Percentiles rank a stretch among this genome's conserved stretches.
These are phyloP conservation scores for Halophytophthora polymorphica DNA, from an alignment of 352 stramenopile species.

Conservation along the genomic window DNA sequence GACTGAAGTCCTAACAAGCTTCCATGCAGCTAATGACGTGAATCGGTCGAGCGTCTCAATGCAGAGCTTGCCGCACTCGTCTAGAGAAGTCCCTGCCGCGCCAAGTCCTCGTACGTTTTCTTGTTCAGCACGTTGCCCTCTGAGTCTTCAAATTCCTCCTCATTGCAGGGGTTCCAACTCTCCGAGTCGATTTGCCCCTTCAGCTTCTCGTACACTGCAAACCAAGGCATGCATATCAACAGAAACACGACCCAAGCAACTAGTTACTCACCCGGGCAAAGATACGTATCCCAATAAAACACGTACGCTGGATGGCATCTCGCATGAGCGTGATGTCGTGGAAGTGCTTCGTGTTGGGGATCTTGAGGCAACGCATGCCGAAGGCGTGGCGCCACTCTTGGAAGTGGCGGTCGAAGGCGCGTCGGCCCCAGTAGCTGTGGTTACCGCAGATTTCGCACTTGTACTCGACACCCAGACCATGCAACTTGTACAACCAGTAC, in stretches of 20 bases:
- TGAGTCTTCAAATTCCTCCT: conserved; percentile 99
- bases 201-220: conserved; percentile 94
- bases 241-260: conserved; percentile 3
- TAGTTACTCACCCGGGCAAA: not conserved
- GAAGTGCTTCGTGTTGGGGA: conserved; percentile 99
- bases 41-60: no score
- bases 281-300: conserved; percentile 2
- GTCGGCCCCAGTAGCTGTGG: conserved; percentile 96
- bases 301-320: conserved; percentile 88
- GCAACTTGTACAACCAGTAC: conserved; percentile 99
- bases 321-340: conserved; percentile 99
- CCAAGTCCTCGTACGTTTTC: conserved; percentile 98
- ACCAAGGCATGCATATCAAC: conserved; percentile 7
- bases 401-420: conserved; percentile 98
- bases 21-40: no score
- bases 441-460: conserved; percentile 99
- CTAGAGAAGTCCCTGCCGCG: conserved; percentile 95
- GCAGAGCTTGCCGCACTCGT: no score
- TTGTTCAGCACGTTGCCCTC: conserved; percentile 98
- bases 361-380: conserved; percentile 98
- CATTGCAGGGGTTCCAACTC: conserved; percentile 90
- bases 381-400: conserved; percentile 97
- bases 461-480: conserved; percentile 98
- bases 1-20: no score
- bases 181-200: conserved; percentile 93